Conservation (phyloP, 208 protist species). For the Angomonas deanei region DNA sequence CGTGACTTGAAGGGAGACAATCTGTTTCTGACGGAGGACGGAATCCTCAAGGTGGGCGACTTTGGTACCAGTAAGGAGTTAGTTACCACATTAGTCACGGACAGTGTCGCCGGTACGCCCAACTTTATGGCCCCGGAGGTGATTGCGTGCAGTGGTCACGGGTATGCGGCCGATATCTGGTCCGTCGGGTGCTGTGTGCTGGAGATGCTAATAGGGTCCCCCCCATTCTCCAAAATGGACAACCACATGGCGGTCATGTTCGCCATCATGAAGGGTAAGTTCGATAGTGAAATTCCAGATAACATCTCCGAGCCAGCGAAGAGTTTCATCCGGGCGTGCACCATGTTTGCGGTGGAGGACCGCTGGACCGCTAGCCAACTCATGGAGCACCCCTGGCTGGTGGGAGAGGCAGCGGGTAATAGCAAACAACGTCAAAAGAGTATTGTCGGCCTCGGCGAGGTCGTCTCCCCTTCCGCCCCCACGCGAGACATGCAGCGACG, state of each 20-base stretch:
- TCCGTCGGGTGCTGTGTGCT: conserved; percentile 88
- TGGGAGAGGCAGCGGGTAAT: background rate
- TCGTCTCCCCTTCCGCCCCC: background rate
- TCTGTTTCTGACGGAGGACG: conserved; percentile 76
- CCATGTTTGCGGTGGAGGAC: conserved; percentile 55
- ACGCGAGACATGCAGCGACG: background rate
- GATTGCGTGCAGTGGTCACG: conserved; percentile 84
- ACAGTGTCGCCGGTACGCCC: conserved; percentile 86
- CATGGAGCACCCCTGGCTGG: conserved; percentile 63
- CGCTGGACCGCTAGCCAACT: conserved; percentile 58
- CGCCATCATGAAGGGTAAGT: conserved; percentile 73
- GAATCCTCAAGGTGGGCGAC: conserved; percentile 81
- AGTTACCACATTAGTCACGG: conserved; percentile 71
- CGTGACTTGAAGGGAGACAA: conserved; percentile 92
- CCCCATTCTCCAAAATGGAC: conserved; percentile 79
- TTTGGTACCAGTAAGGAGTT: conserved; percentile 89
- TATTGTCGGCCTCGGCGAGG: background rate
- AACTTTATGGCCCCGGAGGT: conserved; percentile 94
- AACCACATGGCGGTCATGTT: conserved; percentile 91
- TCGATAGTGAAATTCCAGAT: conserved; percentile 67
- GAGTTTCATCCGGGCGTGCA: conserved; percentile 74
- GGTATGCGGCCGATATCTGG: conserved; percentile 89
- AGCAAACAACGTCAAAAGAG: background rate
- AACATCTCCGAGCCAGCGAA: conserved; percentile 50
- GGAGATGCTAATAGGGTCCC: conserved; percentile 86